Evolutionary conservation across 805 yeast species (phyloP), one percentile per base, ranked within the genome.

Genomic region (Candida incommunis): DNA sequence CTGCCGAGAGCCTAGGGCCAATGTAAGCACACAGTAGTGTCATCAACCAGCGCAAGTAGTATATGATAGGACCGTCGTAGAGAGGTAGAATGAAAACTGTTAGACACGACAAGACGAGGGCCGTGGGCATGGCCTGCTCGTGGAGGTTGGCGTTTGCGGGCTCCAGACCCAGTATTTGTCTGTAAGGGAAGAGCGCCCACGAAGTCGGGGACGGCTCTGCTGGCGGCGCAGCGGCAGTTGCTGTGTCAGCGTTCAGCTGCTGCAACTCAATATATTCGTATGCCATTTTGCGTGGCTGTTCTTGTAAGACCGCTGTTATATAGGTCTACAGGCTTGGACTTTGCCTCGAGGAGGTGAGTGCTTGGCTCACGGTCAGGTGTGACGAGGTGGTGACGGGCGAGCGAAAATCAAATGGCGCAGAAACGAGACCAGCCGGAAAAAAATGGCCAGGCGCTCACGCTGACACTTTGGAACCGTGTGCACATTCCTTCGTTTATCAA

Each of bases 61-160:
- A 23, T 15, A 50, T 43, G 20, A 41, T 22, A 13, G 43, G 34
- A 5, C 55, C 55, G 25, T 52, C 55, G 42, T 52, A 52, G 7
- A 52, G 43, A 2, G 55, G 55, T 9, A 52, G 46, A 27, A 52
- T 51, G 27, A 51, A 52, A 15, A 45, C 55, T 5, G 55, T 52
- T 23, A 52, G 40, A 43, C 51, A 47, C 4, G 52, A 45, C 18
- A 45, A 40, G n/a, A 44, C 43, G 15, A 52, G 42, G n/a, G 55
- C 51, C n/a, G 48, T 24, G 9, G 51, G 51, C 24, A 49, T 23
- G n/a, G 45, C 22, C 27, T 46, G 40, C 18, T 43, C 37, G 7
- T 31, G 37, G 18, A 31, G 18, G 20, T 31, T 31, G 13, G 9
- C 37, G 18, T 5, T 5, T 7, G 37, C 18, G 20, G 13, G 13